Evolutionary conservation across 805 yeast species (phyloP), one percentile per base, ranked within the genome.

Genomic region (Saccharomycopsis oosterbeekiorum): DNA sequence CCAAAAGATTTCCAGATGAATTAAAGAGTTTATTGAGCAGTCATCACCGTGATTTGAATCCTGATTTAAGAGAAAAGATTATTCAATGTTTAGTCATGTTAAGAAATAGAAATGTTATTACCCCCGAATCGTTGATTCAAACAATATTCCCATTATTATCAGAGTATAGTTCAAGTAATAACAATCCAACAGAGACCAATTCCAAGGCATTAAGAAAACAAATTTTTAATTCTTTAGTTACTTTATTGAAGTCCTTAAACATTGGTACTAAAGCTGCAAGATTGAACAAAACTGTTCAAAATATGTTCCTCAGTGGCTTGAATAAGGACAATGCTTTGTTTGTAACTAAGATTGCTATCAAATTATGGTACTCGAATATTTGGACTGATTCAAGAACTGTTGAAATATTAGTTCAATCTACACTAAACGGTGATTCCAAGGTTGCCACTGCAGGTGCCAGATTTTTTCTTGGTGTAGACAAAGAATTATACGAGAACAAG

Each of bases 341-440:
- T 97, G 97, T 98, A 8, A 89, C 97, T 2, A 92, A 90, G 69
- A 76, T 94, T 61, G 91, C 97, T 4, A 82, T 98, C 70, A 98
- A 94, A 73, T 77, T 94, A 58, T 94, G 99, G 99, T 83, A 97
- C 76, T 82, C 98, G 71, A 96, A 96, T 70, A 88, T 94, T 62
- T 94, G 99, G 99, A 97, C 91, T 72, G 99, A 94, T 72, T 82
- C 96, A 0, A 80, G 97, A 68, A 87, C 98, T 0, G 96, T 94
- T n/a, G 99, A 94, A 73, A 84, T 94, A 69, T 92, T 94, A 98
- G 86, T 96, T 1, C 94, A 90, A 68, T 97, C 98, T 0, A 90
- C 97, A 1, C 74, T 89, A 64, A 97, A 91, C 69, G 85, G 86
- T 15, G 96, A 94, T 68, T 73, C 77, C 5, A 94, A 94, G 74